Base-by-base conservation (phyloP, 2,329 filamentous ascomycete species). In the Aschersonia sp. region DNA sequence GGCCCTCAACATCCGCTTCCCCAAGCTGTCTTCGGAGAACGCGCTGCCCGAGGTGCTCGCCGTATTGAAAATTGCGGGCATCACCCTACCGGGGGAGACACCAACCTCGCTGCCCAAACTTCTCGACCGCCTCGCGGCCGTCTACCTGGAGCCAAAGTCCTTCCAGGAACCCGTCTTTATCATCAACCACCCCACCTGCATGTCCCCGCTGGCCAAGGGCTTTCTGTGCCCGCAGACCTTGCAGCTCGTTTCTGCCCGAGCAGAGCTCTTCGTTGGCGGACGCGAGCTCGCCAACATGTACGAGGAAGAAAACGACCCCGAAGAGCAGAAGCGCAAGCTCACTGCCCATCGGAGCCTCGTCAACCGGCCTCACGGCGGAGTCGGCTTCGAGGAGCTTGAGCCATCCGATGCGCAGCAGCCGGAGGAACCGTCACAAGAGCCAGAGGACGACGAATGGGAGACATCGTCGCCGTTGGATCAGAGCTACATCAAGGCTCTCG, bases 231-330 rank as follows among this genome's bases (percentile, higher is more conserved):
- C 79, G 0, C 63, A 59, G 7, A 83, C 81, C 0, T 71, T 73
- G 11, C 89, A 95, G 60, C 65, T 76, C 7, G 79, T 95, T 1
- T 83, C 87, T 1, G 85, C 87, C 1, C 81, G 89, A 5, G 86
- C 84, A 0, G 89, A 95, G 65, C 76, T 95, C 29, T 95, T 94
- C 65, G 77, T 94, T 52, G 68, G 78, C 45, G 80, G 83, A 41
- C 78, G 79, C 47, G 92, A 98, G 61, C 74, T 95, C 32, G 87
- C 90, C 51, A 98, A 98, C 64, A 94, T 90, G 70, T 98, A 98
- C 63, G 92, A 98, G 63, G 92, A 98, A 66, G 92, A 98, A 62
- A 98, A 98, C 63, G 85, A 87, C 46, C 92, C 92, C 0, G 81
- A 84, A 47, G 84, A 83, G 56, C 92, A 98, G 66, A 75, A 85